Evolutionary conservation across 106 monocot species (phyloP), one percentile per base, ranked within the genome.

Genomic region (Triglochin maritima): DNA sequence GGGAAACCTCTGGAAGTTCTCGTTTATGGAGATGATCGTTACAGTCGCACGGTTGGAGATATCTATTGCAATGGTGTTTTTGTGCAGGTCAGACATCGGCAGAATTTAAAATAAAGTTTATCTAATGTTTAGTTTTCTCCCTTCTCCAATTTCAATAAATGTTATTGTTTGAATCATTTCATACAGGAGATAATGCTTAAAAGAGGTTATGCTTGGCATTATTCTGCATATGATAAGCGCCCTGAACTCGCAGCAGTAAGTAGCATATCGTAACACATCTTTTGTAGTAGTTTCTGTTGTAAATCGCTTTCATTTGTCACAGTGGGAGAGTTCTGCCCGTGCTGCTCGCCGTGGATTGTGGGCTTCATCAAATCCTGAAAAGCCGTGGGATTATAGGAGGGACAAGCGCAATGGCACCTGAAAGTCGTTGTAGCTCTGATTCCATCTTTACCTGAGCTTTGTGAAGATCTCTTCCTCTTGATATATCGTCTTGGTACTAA

Each of bases 311-410:
- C 29, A 29, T 29, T 29, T 29, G 29, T 29, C 29, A 29, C 71
- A 98, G 88, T 92, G 91, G 92, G 88, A 98, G 69, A 79, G 79
- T n/a, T 78, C 92, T 64, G 98, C 91, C 44, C 78, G 82, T 3
- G 55, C 49, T 44, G 82, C 79, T 42, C 79, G 88, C 3, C 59
- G 64, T 2, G 98, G 91, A 10, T 62, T 98, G 54, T 98, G 98
- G 88, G 80, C 88, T 71, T 72, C 76, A 29, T 45, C 73, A 4
- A 79, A 92, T 66, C 98, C 98, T 60, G 80, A 92, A 64, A 82
- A 92, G 70, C 98, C 98, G 65, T 98, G 96, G 96, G 91, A 98
- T 65, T 98, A 88, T 81, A 80, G 96, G 17, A 88, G 79, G 59
- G 75, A 86, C 10, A 73, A 52, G 15, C 77, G 85, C 13, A 94